These are phyloP conservation scores for Rhizopogon vinicolor DNA, from an alignment of 768 basidiomycete genomes.

Conservation along the genomic window DNA sequence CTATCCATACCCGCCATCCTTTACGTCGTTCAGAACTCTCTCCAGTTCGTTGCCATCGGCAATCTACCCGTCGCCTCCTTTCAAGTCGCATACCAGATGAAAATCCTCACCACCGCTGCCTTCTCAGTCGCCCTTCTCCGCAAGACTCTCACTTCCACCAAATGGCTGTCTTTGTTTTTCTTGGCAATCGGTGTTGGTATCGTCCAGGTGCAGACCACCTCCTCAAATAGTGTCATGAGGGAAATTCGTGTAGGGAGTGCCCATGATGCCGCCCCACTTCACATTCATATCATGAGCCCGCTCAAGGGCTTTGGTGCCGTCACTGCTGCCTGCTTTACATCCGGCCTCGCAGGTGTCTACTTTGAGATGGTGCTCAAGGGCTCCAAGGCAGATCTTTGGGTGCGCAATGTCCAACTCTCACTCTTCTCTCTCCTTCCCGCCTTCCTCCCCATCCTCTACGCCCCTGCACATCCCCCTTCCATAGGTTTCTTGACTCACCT, in stretches of 20 bases:
- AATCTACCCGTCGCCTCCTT: constrained; percentile 97
- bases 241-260: constrained; percentile 58
- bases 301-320: constrained; percentile 83
- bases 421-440: constrained; percentile 91
- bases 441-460: constrained; percentile 70
- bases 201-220: constrained; percentile 83
- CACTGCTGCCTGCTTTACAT: constrained; percentile 81
- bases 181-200: constrained; percentile 91
- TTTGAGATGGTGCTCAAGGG: constrained; percentile 92
- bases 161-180: constrained; percentile 87
- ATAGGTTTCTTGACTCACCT: constrained; percentile 50
- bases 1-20: constrained; percentile 94
- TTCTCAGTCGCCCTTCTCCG: constrained; percentile 85
- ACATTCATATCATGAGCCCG: constrained; percentile 76
- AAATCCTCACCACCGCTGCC: constrained; percentile 93
- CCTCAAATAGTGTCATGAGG: constrained; percentile 24
- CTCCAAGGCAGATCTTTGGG: constrained; percentile 82
- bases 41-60: constrained; percentile 94
- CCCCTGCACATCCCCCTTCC: constrained; percentile 36
- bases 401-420: constrained; percentile 85
- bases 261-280: constrained; percentile 53
- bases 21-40: constrained; percentile 93
- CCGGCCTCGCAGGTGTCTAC: constrained; percentile 88
- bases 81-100: constrained; percentile 98
- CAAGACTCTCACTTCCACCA: constrained; percentile 60